Evolutionary conservation across 2,329 filamentous ascomycete species (phyloP).

Genomic region (Clonostachys rhizophaga): DNA sequence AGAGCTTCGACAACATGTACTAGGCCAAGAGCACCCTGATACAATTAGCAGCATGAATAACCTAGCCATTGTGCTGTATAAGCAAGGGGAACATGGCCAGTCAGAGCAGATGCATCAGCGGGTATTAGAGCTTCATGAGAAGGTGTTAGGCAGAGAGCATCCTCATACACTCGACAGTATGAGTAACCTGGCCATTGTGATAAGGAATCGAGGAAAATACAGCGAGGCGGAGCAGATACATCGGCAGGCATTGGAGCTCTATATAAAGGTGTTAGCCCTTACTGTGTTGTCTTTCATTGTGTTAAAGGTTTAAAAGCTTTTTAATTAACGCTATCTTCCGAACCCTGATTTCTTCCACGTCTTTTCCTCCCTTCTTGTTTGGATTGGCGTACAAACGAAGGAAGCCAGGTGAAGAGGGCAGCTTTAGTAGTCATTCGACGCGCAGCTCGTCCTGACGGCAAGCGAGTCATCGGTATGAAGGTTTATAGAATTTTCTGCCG

Average conservation of each 20-base stretch:
- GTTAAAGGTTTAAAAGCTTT: no score
- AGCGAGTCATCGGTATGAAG: no score
- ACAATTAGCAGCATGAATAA: slow-evolving; percentile 1
- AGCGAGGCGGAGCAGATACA: slow-evolving; percentile 2
- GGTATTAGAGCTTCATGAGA: slow-evolving; percentile 2
- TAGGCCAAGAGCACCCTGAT: background rate
- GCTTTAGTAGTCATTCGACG: no score
- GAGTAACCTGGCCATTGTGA: slow-evolving; percentile 3
- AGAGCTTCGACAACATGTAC: background rate
- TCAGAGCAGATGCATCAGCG: slow-evolving; percentile 1
- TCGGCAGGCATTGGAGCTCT: slow-evolving; percentile 4
- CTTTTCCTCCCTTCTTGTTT: no score
- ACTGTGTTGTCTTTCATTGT: no score
- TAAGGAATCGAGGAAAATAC: background rate
- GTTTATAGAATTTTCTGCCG: no score
- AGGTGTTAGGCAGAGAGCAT: slow-evolving; percentile 3
- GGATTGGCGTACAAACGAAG: no score
- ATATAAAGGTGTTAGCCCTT: background rate
- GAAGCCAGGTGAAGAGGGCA: no score
- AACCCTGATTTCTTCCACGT: no score
- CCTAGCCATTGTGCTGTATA: background rate
- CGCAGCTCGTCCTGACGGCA: no score
- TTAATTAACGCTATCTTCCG: no score
- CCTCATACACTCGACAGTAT: background rate
- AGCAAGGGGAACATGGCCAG: slow-evolving; percentile 1